Evolutionary conservation across 2,329 filamentous ascomycete genomes (phyloP).

Genomic region (Beauveria sp.): DNA sequence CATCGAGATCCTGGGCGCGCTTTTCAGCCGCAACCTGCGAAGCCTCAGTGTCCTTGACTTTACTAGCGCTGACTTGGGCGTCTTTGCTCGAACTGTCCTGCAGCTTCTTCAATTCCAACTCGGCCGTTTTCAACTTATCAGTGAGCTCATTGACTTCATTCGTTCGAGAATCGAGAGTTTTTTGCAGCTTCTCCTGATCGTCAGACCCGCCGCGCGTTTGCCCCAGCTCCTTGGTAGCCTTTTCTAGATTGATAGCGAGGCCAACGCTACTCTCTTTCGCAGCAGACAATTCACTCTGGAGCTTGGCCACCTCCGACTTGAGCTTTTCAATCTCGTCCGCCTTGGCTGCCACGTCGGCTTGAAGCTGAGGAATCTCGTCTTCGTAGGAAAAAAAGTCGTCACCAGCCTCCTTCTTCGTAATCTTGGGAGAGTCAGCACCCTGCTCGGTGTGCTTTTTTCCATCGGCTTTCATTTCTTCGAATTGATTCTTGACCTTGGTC

Average conservation of each 20-base stretch:
- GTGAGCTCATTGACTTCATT: conserved; percentile 42
- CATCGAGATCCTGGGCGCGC: conserved; percentile 31
- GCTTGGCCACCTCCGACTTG: conserved; percentile 56
- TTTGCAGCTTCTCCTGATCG: conserved; percentile 38
- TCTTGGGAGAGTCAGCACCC: neutral
- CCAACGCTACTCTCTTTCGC: conserved; percentile 62
- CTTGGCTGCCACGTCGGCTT: conserved; percentile 64
- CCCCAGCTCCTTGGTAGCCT: conserved; percentile 55
- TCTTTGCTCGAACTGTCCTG: conserved; percentile 29
- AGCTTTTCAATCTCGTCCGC: conserved; percentile 64
- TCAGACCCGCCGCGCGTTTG: conserved; percentile 34
- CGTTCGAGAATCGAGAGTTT: conserved; percentile 40
- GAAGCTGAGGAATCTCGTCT: conserved; percentile 74
- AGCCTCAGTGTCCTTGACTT: conserved; percentile 28
- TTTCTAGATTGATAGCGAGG: conserved; percentile 61
- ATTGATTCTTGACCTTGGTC: conserved; percentile 55
- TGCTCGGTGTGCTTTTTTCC: conserved; percentile 21
- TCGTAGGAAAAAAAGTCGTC: conserved; percentile 93
- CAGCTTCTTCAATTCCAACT: conserved; percentile 37
- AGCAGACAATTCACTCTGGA: conserved; percentile 64
- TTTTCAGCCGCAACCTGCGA: conserved; percentile 28
- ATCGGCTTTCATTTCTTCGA: conserved; percentile 50
- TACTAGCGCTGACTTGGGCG: conserved; percentile 23
- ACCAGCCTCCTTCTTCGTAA: conserved; percentile 23
- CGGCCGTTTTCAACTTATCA: conserved; percentile 36